Conservation (phyloP, 2,329 filamentous ascomycete species). For the Cercospora citrullina region DNA sequence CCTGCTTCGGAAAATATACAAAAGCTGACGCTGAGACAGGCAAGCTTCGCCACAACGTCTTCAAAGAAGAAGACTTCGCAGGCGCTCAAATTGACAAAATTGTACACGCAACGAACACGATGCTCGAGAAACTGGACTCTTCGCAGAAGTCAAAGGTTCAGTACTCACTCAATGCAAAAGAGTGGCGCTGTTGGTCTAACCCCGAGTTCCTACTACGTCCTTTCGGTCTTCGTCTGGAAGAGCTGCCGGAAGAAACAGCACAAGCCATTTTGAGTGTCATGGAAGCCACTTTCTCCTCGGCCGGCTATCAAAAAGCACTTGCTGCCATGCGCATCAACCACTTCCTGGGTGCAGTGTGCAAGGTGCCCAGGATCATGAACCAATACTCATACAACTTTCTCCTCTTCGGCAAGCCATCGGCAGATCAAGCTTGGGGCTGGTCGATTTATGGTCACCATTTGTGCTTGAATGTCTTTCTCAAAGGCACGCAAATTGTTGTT, state of each 20-base stretch:
- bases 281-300: conserved; percentile 60
- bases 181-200: conserved; percentile 72
- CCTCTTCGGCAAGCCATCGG: conserved; percentile 65
- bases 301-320: conserved; percentile 70
- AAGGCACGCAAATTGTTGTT: conserved; percentile 64
- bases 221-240: conserved; percentile 71
- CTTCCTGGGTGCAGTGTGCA: conserved; percentile 69
- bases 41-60: conserved; percentile 26
- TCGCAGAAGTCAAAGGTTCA: conserved; percentile 52
- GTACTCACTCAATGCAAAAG: conserved; percentile 67
- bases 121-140: conserved; percentile 52
- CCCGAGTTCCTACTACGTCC: conserved; percentile 70
- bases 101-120: conserved; percentile 50
- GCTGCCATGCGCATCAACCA: conserved; percentile 72
- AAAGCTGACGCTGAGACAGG: conserved; percentile 25
- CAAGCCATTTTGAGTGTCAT: conserved; percentile 58
- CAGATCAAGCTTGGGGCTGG: conserved; percentile 65
- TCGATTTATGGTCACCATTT: conserved; percentile 78
- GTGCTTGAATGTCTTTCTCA: conserved; percentile 69
- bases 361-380: conserved; percentile 65
- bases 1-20: neutral
- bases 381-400: conserved; percentile 71
- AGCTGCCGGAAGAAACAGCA: conserved; percentile 51
- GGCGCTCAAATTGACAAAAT: conserved; percentile 60
- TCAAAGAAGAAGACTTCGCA: conserved; percentile 58